phyloP scores from a whole-genome alignment of 2,329 filamentous ascomycete species.

The Alternaria burnsii region DNA sequence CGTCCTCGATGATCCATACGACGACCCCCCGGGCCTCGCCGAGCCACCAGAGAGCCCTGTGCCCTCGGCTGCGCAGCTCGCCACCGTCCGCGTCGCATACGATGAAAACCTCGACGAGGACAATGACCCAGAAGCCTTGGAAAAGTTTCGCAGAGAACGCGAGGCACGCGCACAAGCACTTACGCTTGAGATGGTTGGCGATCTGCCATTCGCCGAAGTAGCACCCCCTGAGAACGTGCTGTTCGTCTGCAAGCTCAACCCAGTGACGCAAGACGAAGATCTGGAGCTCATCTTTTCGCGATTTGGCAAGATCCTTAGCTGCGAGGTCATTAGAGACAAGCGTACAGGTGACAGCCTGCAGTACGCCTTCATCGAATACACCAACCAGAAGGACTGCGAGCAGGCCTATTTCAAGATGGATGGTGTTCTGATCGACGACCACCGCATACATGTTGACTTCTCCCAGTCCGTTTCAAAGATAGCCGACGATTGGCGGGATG shows the following conservation, averaged over 20 bases:
- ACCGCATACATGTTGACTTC: conserved; percentile 98
- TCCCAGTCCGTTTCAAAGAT: conserved; percentile 91
- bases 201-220: conserved; percentile 95
- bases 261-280: conserved; percentile 93
- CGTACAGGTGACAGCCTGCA: conserved; percentile 94
- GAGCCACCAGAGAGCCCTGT: conserved; percentile 82
- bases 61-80: conserved; percentile 84
- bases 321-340: conserved; percentile 93
- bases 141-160: conserved; percentile 82
- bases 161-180: conserved; percentile 94
- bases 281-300: conserved; percentile 95
- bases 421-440: conserved; percentile 93
- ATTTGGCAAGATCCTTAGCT: conserved; percentile 93
- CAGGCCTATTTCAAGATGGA: conserved; percentile 99
- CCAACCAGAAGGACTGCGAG: conserved; percentile 91
- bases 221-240: conserved; percentile 96
- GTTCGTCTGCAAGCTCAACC: conserved; percentile 98
- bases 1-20: conserved; percentile 89
- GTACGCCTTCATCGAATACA: conserved; percentile 97
- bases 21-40: conserved; percentile 78
- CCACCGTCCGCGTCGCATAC: conserved; percentile 89
- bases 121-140: conserved; percentile 80
- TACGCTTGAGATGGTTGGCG: conserved; percentile 96
- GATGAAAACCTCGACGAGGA: conserved; percentile 83
- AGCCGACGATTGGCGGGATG: conserved; percentile 86